Evolutionary conservation across 208 protist genomes (phyloP), one percentile per base, ranked within the genome.

Genomic region (Acanthamoeba rhysodes): DNA sequence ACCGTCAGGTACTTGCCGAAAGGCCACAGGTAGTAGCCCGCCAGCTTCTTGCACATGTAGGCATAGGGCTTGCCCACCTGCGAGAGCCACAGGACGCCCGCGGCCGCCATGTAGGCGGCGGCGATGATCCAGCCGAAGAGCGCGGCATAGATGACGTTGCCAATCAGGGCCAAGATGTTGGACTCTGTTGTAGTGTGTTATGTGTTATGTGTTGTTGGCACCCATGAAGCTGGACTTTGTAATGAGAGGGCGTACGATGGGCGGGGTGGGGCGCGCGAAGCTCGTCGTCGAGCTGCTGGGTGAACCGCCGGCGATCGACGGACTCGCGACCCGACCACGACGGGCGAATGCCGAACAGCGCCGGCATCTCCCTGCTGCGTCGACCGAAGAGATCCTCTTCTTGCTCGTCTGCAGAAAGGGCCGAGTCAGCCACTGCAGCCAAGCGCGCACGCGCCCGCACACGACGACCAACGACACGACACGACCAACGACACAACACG

Each of bases 11-110:
- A 87, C 78, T 95, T 96, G 66, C 96, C 96, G 78, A 97, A 97
- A 14, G 96, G 96, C 96, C 96, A 97, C n/a, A 96, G 84, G 48
- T 97, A 90, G 93, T 95, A 97, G 41, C 53, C 74, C 6, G 94
- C 94, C 53, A 97, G 90, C 59, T 32, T 50, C 74, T 76, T 96
- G 37, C 82, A 97, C 29, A 96, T 29, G 53, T 82, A 87, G 22
- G 41, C 92, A 95, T 95, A 96, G 74, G 84, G 91, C 53, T 96
- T 85, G 34, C 95, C 95, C 41, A 96, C 92, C 72, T 95, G 72
- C 59, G 84, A 95, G 53, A 74, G 68, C 68, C 68, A 74, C 68
- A 74, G 68, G 16, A 74, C 7, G 27, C 16, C 27, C 27, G 29
- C 68, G 27, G 66, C 66, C 68, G 24, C 29, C 68, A 74, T 74